A percentile compares a stretch with the other conserved stretches of the same genome.
Evolutionary conservation across 2,329 filamentous ascomycete genomes (phyloP).

Genomic region (Neocucurbitaria cava): DNA sequence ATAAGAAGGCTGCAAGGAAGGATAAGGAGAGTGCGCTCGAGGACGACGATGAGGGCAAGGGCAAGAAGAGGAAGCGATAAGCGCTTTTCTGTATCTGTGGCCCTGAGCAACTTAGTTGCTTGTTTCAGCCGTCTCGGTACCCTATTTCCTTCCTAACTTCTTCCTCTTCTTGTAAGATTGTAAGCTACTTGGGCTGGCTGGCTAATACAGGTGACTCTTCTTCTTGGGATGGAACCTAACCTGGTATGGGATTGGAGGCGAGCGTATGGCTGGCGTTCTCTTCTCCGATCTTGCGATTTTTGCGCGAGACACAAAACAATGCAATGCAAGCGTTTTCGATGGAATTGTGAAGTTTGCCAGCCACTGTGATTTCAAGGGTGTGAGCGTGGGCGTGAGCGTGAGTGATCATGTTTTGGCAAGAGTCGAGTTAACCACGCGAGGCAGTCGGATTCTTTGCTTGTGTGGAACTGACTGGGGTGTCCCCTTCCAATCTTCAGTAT

Average conservation of each 20-base stretch:
- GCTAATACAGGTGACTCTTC: background rate
- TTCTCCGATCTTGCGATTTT: background rate
- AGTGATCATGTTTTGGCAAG: too few relatives aligned
- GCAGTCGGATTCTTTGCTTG: too few relatives aligned
- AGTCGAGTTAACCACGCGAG: too few relatives aligned
- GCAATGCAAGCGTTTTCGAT: background rate
- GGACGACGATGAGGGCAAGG: constrained; percentile 65
- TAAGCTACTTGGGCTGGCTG: background rate
- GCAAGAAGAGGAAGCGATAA: constrained; percentile 71
- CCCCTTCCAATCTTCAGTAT: too few relatives aligned
- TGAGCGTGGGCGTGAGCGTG: too few relatives aligned
- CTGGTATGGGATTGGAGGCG: too few relatives aligned
- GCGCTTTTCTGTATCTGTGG: too few relatives aligned
- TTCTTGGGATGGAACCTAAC: background rate
- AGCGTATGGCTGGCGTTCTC: background rate
- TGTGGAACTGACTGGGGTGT: too few relatives aligned
- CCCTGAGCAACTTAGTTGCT: too few relatives aligned
- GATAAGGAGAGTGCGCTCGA: constrained; percentile 63
- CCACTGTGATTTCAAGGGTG: too few relatives aligned
- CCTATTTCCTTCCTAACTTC: background rate
- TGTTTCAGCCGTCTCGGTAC: background rate
- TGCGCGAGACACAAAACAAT: background rate
- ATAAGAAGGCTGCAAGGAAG: constrained; percentile 78
- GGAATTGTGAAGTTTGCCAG: too few relatives aligned
- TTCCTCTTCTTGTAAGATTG: constrained; percentile 5